Evolutionary conservation across 1,284 basidiomycete genomes (phyloP), one percentile per base, ranked within the genome.

Genomic region (Sanghuangporus baumii): DNA sequence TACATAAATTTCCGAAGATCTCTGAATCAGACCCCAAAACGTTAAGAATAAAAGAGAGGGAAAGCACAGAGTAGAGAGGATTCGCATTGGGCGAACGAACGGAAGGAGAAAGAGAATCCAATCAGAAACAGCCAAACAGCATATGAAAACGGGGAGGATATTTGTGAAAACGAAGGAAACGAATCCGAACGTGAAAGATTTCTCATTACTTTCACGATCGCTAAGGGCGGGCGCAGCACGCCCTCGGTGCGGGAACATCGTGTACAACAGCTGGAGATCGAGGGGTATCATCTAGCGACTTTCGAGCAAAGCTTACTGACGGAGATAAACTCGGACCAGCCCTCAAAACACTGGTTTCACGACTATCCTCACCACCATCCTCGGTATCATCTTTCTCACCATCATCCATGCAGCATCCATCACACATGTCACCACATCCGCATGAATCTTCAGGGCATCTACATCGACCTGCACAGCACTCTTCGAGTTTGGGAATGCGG

Each of bases 401-500:
- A 64, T 75, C 73, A 14, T 73, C 71, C 26, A 68, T 69, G 69
- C 79, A 82, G 66, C 81, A 80, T 14, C 84, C 84, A 61, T 76
- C 74, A 66, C 85, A 87, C 40, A 73, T 73, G 31, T 77, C 72
- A 12, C 79, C 78, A 70, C 87, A 87, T 36, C 68, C 73, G 66
- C 87, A 87, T 43, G 66, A 68, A 2, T 78, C 82, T 51, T 72
- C 71, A 0, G 81, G 79, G 55, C 75, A 76, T 7, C 73, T 72
- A 60, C 75, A 76, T 26, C 74, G 73, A 2, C 86, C 86, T 2
- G 79, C 80, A 69, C 87, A 88, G 67, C 86, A 88, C 36, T 57
- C 61, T 68, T 85, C 81, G 62, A 88, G 74, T 70, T 85, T 87
- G n/a, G 86, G 87, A 12, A 88, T 68, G 58, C 75, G 78, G 52